A percentile compares a stretch with the other conserved stretches of the same genome.
These are phyloP conservation scores for Daldinia childiae DNA, from an alignment of 495 filamentous ascomycete species.

Conservation along the genomic window DNA sequence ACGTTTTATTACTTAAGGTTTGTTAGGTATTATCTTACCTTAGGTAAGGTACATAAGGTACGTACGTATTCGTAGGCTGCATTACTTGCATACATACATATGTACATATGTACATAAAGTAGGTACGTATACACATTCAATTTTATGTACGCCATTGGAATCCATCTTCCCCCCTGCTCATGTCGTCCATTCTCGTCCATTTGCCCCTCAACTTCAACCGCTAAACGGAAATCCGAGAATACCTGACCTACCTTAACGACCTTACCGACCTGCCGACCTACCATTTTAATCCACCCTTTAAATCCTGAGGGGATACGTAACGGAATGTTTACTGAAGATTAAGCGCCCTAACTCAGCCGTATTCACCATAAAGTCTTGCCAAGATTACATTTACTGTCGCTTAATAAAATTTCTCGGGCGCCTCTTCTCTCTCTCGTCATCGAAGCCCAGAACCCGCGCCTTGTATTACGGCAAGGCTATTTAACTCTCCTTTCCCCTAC, in stretches of 20 bases:
- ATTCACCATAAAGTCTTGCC: constrained; percentile 15
- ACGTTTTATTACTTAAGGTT: no score
- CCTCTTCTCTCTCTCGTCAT: constrained; percentile 5
- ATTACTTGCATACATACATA: neutral
- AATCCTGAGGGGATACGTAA: constrained; percentile 28
- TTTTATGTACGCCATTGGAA: neutral
- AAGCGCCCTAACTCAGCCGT: constrained; percentile 30
- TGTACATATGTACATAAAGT: neutral
- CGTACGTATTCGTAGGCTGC: neutral
- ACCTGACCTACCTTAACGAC: constrained; percentile 22
- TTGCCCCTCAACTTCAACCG: constrained; percentile 32
- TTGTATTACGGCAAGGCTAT: constrained; percentile 42
- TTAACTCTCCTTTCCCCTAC: constrained; percentile 27
- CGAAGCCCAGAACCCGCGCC: constrained; percentile 16
- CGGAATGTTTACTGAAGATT: constrained; percentile 27
- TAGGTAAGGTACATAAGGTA: no score
- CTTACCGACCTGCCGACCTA: constrained; percentile 15
- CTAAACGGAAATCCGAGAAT: constrained; percentile 26
- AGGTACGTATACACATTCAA: constrained; percentile 5
- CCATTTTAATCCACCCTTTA: constrained; percentile 28
- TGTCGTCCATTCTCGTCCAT: constrained; percentile 3
- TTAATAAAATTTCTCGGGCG: constrained; percentile 25
- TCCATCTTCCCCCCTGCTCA: neutral
- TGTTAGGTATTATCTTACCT: no score
- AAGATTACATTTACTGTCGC: constrained; percentile 20